Evolutionary conservation across 305 asterid genomes (phyloP), one percentile per base, ranked within the genome.

Genomic region (Rubia balearica): DNA sequence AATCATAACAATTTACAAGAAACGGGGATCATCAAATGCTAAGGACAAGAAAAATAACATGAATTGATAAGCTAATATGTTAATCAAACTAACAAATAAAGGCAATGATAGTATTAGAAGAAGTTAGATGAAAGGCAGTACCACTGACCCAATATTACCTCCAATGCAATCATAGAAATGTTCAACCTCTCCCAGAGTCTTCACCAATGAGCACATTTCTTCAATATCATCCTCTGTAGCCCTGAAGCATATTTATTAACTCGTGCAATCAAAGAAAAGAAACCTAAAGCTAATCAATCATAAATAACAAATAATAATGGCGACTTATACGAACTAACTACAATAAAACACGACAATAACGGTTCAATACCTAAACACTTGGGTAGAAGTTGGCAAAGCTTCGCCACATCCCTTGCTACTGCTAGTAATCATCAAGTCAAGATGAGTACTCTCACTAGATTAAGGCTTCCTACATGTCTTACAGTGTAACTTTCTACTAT

Each of bases 131-230:
- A 64, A 61, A 78, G n/a, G 67, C 72, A 70, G 76, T 16, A 67
- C 59, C 7, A 51, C 95, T 84, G 72, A 94, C 98, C 99, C 99
- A 55, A 94, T 85, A 68, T 89, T 88, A 73, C 99, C 99, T 73
- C 99, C 98, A 77, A 94, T 89, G 81, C 96, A 91, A 69, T 94
- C 94, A 79, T 91, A 94, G 80, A 94, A 91, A 74, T 79, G 84
- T 81, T 94, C 99, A 40, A 89, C 86, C 62, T 94, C 95, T 53
- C 85, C 89, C 33, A 94, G 91, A 82, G 83, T 85, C 80, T 85
- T 89, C 88, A 91, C 69, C 84, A 91, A 72, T 49, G 89, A 88
- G 79, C 79, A 78, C 83, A 94, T 76, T 30, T 88, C 88, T 57
- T 42, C 80, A 67, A 82, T 72, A 64, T 89, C 89, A 67, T 82